Evolutionary conservation across 345 rosid genomes (phyloP), one percentile per base, ranked within the genome.

Genomic region (Eutrema yunnanense): DNA sequence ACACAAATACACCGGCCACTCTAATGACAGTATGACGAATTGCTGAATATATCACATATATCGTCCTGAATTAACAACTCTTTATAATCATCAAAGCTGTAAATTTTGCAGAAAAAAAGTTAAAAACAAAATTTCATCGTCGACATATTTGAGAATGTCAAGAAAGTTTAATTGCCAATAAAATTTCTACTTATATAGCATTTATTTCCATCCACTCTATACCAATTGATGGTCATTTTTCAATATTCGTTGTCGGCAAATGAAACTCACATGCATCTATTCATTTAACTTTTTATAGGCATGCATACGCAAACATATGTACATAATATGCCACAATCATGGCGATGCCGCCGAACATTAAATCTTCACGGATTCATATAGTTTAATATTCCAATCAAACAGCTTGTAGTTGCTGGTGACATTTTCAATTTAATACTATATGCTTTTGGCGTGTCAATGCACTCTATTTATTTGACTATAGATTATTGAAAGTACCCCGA

Each of bases 191-290:
- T 61, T 32, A 33, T 63, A 55, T 11, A 49, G 12, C 57, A 73
- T 57, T 38, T 56, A 56, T 7, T 49, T 59, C 42, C 40, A 50
- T 41, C 48, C 26, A 33, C 30, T 58, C 49, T 13, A 51, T 19
- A 22, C 36, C 57, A 68, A 36, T 61, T 36, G 30, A 75, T 67
- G 47, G 50, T 34, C 63, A 68, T 47, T 58, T 58, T 62, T 14
- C 74, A 40, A 37, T 37, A 69, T 62, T 75, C 29, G 33, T 61
- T 69, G 65, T 62, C 64, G 73, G 79, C 70, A 62, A 61, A 62
- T 53, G 58, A 75, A 68, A 61, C 48, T 75, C 74, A 75, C 74
- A 62, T 69, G 70, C 65, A 44, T 66, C 53, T 47, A 54, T 63
- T 55, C 38, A 48, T 76, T 44, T 46, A 55, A 48, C 43, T 46